Base-by-base conservation (phyloP, 75 land plant genomes). In the Chamaecyparis obtusa region DNA sequence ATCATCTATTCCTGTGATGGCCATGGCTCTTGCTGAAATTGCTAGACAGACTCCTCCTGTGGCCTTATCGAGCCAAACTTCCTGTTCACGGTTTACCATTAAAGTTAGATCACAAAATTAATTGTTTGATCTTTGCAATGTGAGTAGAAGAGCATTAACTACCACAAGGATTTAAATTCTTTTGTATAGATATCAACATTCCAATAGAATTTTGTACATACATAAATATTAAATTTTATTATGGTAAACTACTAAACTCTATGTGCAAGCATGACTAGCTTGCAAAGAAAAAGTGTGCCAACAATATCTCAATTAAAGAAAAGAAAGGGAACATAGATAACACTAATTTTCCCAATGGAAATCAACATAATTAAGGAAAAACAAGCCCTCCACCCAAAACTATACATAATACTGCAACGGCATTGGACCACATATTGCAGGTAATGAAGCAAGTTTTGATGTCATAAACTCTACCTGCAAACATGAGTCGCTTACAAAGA, bases 1-100 rank as follows among this genome's bases (percentile, higher is more conserved):
- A 85, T 94, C 95, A 15, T 94, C 95, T 83, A 94, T 94, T 41
- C 95, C 95, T 1, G 95, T 94, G 82, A 94, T 93, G 1, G 89
- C 33, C 92, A 94, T 88, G 0, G 87, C 93, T 71, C 90, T 93
- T 33, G 94, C 89, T 21, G 95, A 91, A 39, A 94, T 90, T 35
- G 93, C 84, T 91, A 94, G 74, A 88, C 95, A 93, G 55, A 93
- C 88, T 67, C 92, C 89, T 51, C 95, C 93, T 6, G 92, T 89
- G 21, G 86, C 78, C 54, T 85, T 93, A 35, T 94, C 92, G 46
- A 94, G 51, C 95, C 95, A 94, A 21, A 94, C 88, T 83, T 85
- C 93, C 95, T 27, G 86, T 5, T 33, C 51, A 41, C 80, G 84
- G 8, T 57, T 84, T 1, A 87, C 67, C 60, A 82, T 77, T 15